These are phyloP conservation scores for Crassisporium funariophilum DNA, from an alignment of 768 basidiomycete species.

Conservation along the genomic window DNA sequence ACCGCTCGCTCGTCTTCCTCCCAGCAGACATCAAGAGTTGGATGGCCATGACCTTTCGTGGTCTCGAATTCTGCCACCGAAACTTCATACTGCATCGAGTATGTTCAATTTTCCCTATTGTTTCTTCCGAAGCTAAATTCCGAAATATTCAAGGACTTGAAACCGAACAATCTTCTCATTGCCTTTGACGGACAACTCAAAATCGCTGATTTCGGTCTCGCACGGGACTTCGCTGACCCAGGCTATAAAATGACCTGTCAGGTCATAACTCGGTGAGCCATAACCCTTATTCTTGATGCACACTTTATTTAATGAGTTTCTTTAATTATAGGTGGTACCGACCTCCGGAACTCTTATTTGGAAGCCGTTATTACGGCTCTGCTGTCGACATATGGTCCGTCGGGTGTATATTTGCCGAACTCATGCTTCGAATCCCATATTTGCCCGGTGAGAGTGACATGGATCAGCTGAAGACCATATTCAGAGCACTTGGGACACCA, in stretches of 20 bases:
- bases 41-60: constrained; percentile 98
- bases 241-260: constrained; percentile 97
- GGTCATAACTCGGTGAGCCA: constrained; percentile 90
- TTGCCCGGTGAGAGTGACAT: constrained; percentile 95
- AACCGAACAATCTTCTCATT: constrained; percentile 98
- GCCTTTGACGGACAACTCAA: constrained; percentile 90
- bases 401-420: constrained; percentile 96
- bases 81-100: constrained; percentile 95
- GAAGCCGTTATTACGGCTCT: constrained; percentile 86
- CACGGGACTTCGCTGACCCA: constrained; percentile 94
- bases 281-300: not conserved
- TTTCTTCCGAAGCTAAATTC: not conserved
- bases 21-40: constrained; percentile 97
- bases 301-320: constrained; percentile 2
- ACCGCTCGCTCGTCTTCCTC: constrained; percentile 87
- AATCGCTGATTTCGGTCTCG: constrained; percentile 98
- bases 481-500: constrained; percentile 93
- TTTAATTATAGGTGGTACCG: constrained; percentile 86
- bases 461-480: constrained; percentile 94
- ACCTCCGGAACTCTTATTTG: constrained; percentile 93
- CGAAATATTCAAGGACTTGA: constrained; percentile 72
- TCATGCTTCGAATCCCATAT: constrained; percentile 95
- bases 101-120: constrained; percentile 21
- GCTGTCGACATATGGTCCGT: constrained; percentile 97
- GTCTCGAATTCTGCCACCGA: constrained; percentile 97